phyloP scores from a whole-genome alignment of 208 protist species.

The Acanthamoeba polyphaga region DNA sequence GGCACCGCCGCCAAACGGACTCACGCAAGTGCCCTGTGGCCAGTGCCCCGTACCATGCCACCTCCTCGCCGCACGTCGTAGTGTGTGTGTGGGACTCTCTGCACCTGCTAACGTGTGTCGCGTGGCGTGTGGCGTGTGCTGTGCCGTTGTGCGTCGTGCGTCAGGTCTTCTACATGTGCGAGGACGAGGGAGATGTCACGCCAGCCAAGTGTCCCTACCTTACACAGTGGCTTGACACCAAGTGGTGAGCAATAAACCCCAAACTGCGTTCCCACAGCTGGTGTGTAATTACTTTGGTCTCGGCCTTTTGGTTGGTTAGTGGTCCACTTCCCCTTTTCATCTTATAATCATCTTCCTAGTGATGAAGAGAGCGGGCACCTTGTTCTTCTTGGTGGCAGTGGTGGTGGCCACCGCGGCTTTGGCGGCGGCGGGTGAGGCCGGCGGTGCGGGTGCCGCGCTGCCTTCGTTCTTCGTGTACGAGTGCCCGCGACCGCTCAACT shows the following conservation, averaged over 20 bases:
- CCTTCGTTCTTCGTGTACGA: background rate
- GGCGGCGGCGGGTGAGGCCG: background rate
- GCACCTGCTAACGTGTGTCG: no score
- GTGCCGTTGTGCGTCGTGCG: background rate
- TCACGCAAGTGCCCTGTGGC: slow-evolving; percentile 86
- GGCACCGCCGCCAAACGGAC: slow-evolving; percentile 77
- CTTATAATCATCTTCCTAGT: no score
- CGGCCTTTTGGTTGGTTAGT: no score
- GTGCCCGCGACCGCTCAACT: slow-evolving; percentile 1
- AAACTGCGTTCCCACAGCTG: background rate
- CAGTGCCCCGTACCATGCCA: slow-evolving; percentile 83
- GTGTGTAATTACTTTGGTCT: no score
- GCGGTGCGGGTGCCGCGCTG: background rate
- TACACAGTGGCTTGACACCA: slow-evolving; percentile 82
- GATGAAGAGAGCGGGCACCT: no score
- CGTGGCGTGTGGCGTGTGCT: background rate
- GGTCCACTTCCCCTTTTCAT: no score
- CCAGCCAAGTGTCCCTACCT: slow-evolving; percentile 86
- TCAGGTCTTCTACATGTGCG: slow-evolving; percentile 81
- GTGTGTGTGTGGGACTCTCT: background rate
- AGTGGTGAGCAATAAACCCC: background rate
- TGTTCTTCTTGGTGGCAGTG: background rate
- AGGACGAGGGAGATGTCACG: slow-evolving; percentile 81
- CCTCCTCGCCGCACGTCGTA: background rate
- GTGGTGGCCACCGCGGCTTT: background rate